Percentiles rank a stretch among this genome's conserved stretches.
Evolutionary conservation across 768 basidiomycete genomes (phyloP).

Genomic region (Boletus eberwhitei): DNA sequence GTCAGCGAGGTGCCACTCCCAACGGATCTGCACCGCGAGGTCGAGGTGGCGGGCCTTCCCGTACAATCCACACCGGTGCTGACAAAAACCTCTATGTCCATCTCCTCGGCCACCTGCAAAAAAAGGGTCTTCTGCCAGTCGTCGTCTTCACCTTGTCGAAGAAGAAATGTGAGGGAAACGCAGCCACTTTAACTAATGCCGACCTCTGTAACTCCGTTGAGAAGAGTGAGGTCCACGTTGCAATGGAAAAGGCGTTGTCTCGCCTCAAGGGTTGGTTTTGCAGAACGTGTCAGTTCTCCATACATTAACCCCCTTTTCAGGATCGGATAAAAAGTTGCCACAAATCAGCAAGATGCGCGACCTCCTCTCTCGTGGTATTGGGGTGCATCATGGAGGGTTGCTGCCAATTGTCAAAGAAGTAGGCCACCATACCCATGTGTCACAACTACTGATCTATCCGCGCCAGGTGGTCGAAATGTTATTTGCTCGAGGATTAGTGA

Average conservation of each 20-base stretch:
- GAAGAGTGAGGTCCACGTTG: constrained; percentile 96
- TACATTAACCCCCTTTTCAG: constrained; percentile 38
- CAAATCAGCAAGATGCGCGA: constrained; percentile 91
- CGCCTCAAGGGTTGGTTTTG: constrained; percentile 73
- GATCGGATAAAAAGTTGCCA: constrained; percentile 86
- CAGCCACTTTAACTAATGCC: constrained; percentile 78
- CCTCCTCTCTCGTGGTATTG: constrained; percentile 87
- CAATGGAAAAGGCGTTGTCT: constrained; percentile 87
- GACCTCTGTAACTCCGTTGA: constrained; percentile 88
- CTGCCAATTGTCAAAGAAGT: constrained; percentile 97
- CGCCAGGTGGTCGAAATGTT: constrained; percentile 89
- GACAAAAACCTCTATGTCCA: constrained; percentile 96
- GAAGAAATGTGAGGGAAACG: constrained; percentile 96
- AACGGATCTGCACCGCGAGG: constrained; percentile 34
- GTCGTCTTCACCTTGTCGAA: constrained; percentile 98
- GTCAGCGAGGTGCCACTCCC: constrained; percentile 48
- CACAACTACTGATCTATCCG: constrained; percentile 6
- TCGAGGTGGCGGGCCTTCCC: constrained; percentile 45
- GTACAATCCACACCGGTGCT: constrained; percentile 61
- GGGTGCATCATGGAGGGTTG: constrained; percentile 95
- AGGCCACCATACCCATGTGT: constrained; percentile 9
- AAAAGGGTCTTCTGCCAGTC: constrained; percentile 83
- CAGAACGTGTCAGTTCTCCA: neutral
- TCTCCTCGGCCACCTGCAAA: constrained; percentile 80
- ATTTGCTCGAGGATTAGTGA: constrained; percentile 93